Evolutionary conservation across 768 basidiomycete species (phyloP).

Genomic region (Crucibulum laeve): DNA sequence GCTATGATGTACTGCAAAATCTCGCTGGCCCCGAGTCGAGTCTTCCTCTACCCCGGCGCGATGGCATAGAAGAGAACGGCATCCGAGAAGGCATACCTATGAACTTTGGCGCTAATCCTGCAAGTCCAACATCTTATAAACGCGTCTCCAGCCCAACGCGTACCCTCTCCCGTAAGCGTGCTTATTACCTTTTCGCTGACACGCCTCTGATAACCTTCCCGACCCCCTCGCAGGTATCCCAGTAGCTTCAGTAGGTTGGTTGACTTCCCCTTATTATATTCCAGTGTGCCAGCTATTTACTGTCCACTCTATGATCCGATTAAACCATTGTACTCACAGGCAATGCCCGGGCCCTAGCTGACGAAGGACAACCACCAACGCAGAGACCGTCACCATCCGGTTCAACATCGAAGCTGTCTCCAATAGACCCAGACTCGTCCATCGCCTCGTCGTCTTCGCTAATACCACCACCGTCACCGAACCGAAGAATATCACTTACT

Average conservation of each 20-base stretch:
- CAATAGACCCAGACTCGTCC: constrained; percentile 30
- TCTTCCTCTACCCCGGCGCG: constrained; percentile 64
- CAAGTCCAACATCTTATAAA: constrained; percentile 36
- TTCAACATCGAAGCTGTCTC: constrained; percentile 20
- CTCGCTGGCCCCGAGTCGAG: constrained; percentile 76
- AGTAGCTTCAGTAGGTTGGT: constrained; percentile 72
- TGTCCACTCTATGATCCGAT: constrained; percentile 17
- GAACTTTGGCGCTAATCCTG: constrained; percentile 38
- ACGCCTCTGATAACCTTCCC: constrained; percentile 12
- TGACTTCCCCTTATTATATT: constrained; percentile 6
- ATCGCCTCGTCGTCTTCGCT: constrained; percentile 32
- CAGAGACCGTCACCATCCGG: constrained; percentile 22
- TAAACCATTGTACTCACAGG: constrained; percentile 42
- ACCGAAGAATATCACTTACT: constrained; percentile 54
- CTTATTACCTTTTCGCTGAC: constrained; percentile 8
- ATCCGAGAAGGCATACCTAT: constrained; percentile 76
- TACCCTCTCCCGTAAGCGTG: constrained; percentile 70
- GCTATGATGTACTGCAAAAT: constrained; percentile 65
- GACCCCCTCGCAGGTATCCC: constrained; percentile 56
- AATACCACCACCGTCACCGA: constrained; percentile 49
- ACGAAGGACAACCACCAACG: constrained; percentile 50
- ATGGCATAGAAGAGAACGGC: constrained; percentile 42
- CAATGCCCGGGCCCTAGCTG: constrained; percentile 80
- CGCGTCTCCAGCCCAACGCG: constrained; percentile 70
- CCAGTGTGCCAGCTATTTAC: constrained; percentile 10